Evolutionary conservation across 2,329 filamentous ascomycete genomes (phyloP).

Genomic region (Exophiala oligosperma): DNA sequence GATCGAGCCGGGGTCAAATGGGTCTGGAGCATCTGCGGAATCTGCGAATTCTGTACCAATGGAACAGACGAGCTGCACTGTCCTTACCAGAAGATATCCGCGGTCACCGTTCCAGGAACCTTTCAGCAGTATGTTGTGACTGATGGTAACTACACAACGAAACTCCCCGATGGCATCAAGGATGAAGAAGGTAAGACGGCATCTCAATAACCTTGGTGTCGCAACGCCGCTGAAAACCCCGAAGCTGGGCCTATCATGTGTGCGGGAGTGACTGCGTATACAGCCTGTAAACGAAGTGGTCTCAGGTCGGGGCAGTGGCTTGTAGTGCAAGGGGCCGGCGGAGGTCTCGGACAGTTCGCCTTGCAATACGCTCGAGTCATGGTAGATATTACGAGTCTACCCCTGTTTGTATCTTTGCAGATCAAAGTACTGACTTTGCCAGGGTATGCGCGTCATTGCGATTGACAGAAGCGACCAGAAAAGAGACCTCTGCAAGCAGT

Average conservation of each 20-base stretch:
- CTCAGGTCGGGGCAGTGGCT: slow-evolving; percentile 33
- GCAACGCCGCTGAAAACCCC: not conserved
- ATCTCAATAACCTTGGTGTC: not conserved
- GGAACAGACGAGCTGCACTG: slow-evolving; percentile 39
- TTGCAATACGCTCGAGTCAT: slow-evolving; percentile 37
- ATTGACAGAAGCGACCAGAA: slow-evolving; percentile 41
- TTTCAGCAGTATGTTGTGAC: slow-evolving; percentile 40
- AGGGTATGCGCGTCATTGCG: slow-evolving; percentile 39
- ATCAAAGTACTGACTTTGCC: not conserved
- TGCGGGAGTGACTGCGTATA: slow-evolving; percentile 36
- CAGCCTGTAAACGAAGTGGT: slow-evolving; percentile 44
- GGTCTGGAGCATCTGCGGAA: slow-evolving; percentile 82
- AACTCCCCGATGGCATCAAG: slow-evolving; percentile 36
- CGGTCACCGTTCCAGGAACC: slow-evolving; percentile 39
- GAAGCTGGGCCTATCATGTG: slow-evolving; percentile 39
- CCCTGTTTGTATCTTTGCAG: not conserved
- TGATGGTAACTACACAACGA: slow-evolving; percentile 37
- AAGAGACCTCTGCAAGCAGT: slow-evolving; percentile 37
- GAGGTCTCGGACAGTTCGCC: slow-evolving; percentile 34
- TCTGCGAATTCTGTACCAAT: slow-evolving; percentile 73
- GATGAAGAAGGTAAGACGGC: slow-evolving; percentile 34
- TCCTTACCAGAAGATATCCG: slow-evolving; percentile 36
- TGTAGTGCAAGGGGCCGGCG: slow-evolving; percentile 33
- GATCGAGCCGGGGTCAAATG: slow-evolving; percentile 88
- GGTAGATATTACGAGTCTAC: slow-evolving; percentile 13